A percentile compares a stretch with the other conserved stretches of the same genome.
These are phyloP conservation scores for Colletotrichum sp. DNA, from an alignment of 2,329 filamentous ascomycete species.

Conservation along the genomic window DNA sequence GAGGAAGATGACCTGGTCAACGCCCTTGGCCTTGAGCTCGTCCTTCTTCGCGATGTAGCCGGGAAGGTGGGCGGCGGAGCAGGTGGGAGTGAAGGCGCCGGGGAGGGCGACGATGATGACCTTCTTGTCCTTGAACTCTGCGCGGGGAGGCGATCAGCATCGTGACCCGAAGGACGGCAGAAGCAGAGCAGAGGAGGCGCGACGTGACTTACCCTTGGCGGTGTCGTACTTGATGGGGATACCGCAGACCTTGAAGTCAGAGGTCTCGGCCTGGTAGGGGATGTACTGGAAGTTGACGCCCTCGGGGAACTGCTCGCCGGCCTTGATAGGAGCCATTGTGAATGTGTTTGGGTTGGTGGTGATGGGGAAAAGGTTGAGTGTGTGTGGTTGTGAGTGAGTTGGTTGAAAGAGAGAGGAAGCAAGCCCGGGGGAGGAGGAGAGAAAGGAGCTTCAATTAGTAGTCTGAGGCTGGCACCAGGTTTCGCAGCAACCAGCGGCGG, in stretches of 20 bases:
- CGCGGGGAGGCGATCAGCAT: background rate
- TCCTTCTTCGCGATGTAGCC: slow-evolving; percentile 77
- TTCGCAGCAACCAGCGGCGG: background rate
- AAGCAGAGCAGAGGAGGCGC: background rate
- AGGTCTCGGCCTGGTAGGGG: slow-evolving; percentile 72
- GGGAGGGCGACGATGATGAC: slow-evolving; percentile 60
- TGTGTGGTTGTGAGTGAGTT: background rate
- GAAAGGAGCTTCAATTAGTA: slow-evolving; percentile 7
- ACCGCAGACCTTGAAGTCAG: slow-evolving; percentile 77
- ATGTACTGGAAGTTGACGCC: slow-evolving; percentile 86
- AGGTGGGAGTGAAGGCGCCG: slow-evolving; percentile 86
- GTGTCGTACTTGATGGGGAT: slow-evolving; percentile 80
- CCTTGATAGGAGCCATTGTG: slow-evolving; percentile 70
- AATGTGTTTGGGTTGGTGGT: background rate
- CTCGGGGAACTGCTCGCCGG: slow-evolving; percentile 83
- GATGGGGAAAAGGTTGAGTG: background rate
- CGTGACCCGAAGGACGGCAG: background rate
- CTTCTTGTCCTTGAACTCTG: slow-evolving; percentile 63
- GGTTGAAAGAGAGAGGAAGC: background rate
- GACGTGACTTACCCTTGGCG: slow-evolving; percentile 63
- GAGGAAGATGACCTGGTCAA: slow-evolving; percentile 82
- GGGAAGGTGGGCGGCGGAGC: slow-evolving; percentile 81
- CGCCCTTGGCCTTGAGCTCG: slow-evolving; percentile 78
- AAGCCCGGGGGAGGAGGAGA: background rate
- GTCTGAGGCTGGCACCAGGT: background rate